These are phyloP conservation scores for Carex scoparia DNA, from an alignment of 176 grass and related monocot species.

Conservation along the genomic window DNA sequence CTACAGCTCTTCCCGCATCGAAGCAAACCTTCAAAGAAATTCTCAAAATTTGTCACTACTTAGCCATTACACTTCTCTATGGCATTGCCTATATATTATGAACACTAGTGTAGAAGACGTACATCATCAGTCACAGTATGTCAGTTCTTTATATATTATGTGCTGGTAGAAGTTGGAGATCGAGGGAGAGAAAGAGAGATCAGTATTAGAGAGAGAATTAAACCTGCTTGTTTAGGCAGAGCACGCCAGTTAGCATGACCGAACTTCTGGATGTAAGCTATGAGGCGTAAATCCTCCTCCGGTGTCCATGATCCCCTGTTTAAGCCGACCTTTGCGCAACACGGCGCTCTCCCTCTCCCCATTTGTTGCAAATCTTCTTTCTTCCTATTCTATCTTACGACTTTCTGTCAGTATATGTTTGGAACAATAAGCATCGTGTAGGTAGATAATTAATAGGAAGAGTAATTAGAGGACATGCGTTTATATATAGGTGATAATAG, in stretches of 20 bases:
- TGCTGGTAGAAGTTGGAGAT: neutral
- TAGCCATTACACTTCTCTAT: neutral
- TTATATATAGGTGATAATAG: neutral
- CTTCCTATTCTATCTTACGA: neutral
- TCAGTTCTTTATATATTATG: no score
- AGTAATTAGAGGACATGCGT: neutral
- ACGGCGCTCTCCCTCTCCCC: slow-evolving; percentile 73
- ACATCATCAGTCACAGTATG: no score
- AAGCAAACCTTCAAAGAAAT: slow-evolving; percentile 44
- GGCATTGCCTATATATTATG: neutral
- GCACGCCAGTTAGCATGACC: slow-evolving; percentile 85
- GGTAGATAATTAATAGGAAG: neutral
- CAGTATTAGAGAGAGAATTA: neutral
- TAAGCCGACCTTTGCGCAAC: slow-evolving; percentile 80
- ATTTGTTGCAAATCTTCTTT: slow-evolving; percentile 18
- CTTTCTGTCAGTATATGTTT: neutral
- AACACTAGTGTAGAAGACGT: no score
- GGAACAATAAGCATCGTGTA: neutral
- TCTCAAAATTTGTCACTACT: neutral
- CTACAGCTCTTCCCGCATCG: slow-evolving; percentile 94
- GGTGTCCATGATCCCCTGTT: slow-evolving; percentile 88
- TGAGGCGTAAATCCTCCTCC: slow-evolving; percentile 79
- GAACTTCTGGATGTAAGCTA: slow-evolving; percentile 69
- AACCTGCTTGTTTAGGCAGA: slow-evolving; percentile 84
- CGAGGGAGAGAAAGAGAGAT: neutral